Base-by-base conservation (phyloP, 2,329 filamentous ascomycete species). In the Hymenoscyphus linearis region DNA sequence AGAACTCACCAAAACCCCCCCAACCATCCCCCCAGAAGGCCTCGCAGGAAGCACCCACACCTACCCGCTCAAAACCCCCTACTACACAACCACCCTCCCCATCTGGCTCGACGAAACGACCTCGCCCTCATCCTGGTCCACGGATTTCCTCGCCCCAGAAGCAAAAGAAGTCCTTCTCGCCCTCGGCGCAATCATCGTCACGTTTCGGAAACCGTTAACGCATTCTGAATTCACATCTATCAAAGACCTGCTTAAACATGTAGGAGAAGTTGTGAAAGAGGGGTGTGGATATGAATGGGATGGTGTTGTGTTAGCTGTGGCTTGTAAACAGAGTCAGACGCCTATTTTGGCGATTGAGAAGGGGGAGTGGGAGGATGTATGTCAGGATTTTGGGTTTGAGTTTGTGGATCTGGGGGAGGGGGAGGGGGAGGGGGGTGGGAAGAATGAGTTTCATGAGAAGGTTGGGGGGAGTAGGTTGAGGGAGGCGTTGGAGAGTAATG, bases 21-120 rank as follows among this genome's bases (percentile, higher is more conserved):
- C 71, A 22, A 60, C 70, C 71, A 22, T 81, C 75, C 34, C 74
- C 74, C 34, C 68, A 47, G 55, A 64, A 22, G 57, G 61, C 74
- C 52, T 73, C 73, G 85, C 86, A 1, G 86, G 86, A 27, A 80
- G 79, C 36, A 85, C 85, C 16, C 85, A 88, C 68, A 71, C 74
- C 52, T 78, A 86, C 35, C 62, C 74, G 9, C 74, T 89, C 59
- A 77, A 78, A 63, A 89, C 85, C 22, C 68, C 76, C 14, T 89
- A 89, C 76, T 89, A 88, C 76, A 78, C 74, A 26, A 79, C 84
- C 58, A 77, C 77, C 0, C 76, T 89, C 3, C 85, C 86, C 52
- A 77, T 89, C 66, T 89, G 86, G 86, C 77, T 89, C n/a, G 86
- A 89, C 69, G 77, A 86, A 53, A 77, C 86, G 61, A 68, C 76